Evolutionary conservation across 1,139 yeast species (phyloP), one percentile per base, ranked within the genome.

Genomic region (Debaryomyces sp.): DNA sequence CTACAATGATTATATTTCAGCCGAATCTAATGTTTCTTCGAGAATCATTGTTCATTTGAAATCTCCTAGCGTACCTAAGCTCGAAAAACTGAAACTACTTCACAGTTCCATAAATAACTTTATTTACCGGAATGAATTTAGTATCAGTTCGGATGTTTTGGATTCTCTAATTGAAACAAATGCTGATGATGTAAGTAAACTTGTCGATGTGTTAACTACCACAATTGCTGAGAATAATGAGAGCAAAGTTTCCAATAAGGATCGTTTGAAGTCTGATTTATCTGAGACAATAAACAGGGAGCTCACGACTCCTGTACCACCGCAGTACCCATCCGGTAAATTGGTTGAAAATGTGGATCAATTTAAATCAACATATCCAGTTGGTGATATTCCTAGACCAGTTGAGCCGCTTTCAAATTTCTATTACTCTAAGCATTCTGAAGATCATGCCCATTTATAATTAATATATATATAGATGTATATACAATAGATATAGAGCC

Each of bases 41-140:
- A 81, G 75, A 56, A 60, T 89, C 29, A 75, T 85, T 15, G 78
- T 90, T 18, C 90, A 89, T 59, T 76, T 92, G 63, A 80, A 84
- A 58, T 84, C 96, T 0, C 87, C 82, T 51, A 66, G 64, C 3
- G 66, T 67, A 4, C 75, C 77, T 4, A 58, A 51, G 24, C 57
- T 63, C 3, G 45, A 64, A 2, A 48, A 56, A 3, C 46, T 52
- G 38, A 71, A 70, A 50, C 60, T 61, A 41, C 50, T 67, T 10
- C 64, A 66, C 23, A 52, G 65, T 18, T 62, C 75, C 1, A 51
- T 71, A 22, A 55, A 56, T 49, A 71, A 71, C 52, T 68, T 51
- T 47, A 50, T 67, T 15, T 65, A 61, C 49, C 57, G 58, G 33
- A 51, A 61, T 32, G 64, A 60, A 22, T 48, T 63, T 13, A 57